These are phyloP conservation scores for Antitrichia curtipendula DNA, from an alignment of 225 moss, liverwort and hornwort species.

Conservation along the genomic window DNA sequence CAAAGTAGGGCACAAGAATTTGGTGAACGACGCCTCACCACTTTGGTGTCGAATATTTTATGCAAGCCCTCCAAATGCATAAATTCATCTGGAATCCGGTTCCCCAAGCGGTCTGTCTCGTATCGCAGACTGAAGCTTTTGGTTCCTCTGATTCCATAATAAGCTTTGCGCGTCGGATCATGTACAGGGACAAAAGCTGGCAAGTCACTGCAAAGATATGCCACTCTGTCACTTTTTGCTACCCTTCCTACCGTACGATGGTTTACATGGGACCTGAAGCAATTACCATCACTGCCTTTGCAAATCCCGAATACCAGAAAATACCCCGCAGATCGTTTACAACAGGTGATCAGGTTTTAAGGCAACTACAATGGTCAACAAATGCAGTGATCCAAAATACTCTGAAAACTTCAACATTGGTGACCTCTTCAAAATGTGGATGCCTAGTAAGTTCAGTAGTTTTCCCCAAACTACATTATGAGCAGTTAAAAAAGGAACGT, in stretches of 20 bases:
- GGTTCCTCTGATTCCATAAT: slow-evolving; percentile 69
- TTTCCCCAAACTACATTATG: not conserved
- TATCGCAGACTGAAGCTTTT: slow-evolving; percentile 59
- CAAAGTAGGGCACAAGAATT: not conserved
- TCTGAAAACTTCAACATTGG: not conserved
- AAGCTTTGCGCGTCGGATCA: slow-evolving; percentile 79
- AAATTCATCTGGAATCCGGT: slow-evolving; percentile 59
- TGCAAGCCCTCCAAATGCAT: slow-evolving; percentile 80
- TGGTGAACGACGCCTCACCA: slow-evolving; percentile 28
- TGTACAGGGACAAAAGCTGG: slow-evolving; percentile 92
- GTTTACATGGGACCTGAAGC: not conserved
- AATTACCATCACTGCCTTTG: not conserved
- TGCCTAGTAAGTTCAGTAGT: not conserved
- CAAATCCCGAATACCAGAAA: not conserved
- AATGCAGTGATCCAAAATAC: not conserved
- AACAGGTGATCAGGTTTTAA: not conserved
- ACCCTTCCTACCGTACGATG: not conserved
- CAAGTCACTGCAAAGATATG: slow-evolving; percentile 53
- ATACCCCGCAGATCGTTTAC: not conserved
- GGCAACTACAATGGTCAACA: not conserved
- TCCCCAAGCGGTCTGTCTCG: slow-evolving; percentile 77
- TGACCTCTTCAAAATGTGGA: not conserved
- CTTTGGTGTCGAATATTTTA: slow-evolving; percentile 65
- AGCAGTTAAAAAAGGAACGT: not conserved
- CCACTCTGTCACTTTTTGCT: not conserved